Percentiles rank a stretch among this genome's conserved stretches.
These are phyloP conservation scores for Xylaria flabelliformis DNA, from an alignment of 495 filamentous ascomycete genomes.

Conservation along the genomic window DNA sequence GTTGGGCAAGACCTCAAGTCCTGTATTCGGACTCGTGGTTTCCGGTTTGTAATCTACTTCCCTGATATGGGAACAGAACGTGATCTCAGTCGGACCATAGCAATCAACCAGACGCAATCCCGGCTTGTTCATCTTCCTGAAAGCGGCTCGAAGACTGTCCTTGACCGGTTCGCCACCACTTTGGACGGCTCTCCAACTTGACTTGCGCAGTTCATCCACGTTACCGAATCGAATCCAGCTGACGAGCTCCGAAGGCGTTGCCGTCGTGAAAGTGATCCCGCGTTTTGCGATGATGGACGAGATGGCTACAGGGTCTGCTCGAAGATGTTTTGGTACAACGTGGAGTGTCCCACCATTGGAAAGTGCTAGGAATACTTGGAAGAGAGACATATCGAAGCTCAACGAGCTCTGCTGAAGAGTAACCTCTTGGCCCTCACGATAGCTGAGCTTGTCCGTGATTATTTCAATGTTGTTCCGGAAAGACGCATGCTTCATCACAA, in stretches of 20 bases:
- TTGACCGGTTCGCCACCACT: conserved; percentile 16
- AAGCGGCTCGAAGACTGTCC: not conserved
- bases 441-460: not conserved
- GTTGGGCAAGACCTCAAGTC: conserved; percentile 29
- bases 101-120: conserved; percentile 2
- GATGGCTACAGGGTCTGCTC: conserved; percentile 26
- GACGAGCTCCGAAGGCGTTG: conserved; percentile 32
- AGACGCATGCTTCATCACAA: conserved; percentile 41
- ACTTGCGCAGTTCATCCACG: not conserved
- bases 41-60: not conserved
- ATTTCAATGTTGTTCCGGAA: conserved; percentile 34
- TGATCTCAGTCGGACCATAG: conserved; percentile 25
- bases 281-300: conserved; percentile 19
- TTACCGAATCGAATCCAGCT: conserved; percentile 21
- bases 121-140: not conserved
- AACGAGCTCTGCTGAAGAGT: conserved; percentile 33
- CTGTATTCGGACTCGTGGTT: not conserved
- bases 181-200: not conserved
- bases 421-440: not conserved
- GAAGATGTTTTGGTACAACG: conserved; percentile 18
- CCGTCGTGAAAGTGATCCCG: conserved; percentile 28
- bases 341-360: conserved; percentile 27
- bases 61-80: not conserved
- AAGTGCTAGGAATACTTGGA: conserved; percentile 30
- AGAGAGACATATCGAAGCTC: conserved; percentile 34